Conservation (phyloP, 805 yeast genomes). For the Lipomyces yamadae region DNA sequence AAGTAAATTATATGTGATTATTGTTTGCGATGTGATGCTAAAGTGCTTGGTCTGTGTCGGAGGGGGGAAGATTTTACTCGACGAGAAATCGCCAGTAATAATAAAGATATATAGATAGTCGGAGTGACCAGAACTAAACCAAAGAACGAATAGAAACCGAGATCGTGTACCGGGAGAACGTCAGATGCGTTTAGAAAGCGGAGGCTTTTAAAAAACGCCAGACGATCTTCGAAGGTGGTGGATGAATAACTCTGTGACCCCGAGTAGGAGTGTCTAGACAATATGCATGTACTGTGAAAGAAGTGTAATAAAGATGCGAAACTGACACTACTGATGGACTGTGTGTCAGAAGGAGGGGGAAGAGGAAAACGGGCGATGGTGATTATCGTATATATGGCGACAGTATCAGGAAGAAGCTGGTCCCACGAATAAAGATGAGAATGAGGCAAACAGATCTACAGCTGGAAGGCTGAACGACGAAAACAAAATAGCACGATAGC, state of each 20-base stretch:
- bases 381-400: not conserved
- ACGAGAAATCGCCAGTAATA: not conserved
- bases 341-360: not conserved
- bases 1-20: not conserved
- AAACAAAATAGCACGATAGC: not conserved
- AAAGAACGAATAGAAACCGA: constrained; percentile 17
- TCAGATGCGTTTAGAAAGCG: not conserved
- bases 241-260: constrained; percentile 12
- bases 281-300: constrained; percentile 3
- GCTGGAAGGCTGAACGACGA: not conserved
- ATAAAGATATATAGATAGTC: constrained; percentile 19
- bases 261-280: constrained; percentile 5
- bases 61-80: not conserved
- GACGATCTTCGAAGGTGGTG: constrained; percentile 20
- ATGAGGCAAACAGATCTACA: not conserved
- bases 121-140: constrained; percentile 35
- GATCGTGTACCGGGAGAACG: constrained; percentile 15
- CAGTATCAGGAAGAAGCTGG: not conserved
- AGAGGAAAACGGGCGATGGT: too few relatives aligned
- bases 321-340: not conserved
- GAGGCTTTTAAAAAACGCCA: not conserved
- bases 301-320: constrained; percentile 7
- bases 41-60: not conserved
- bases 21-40: constrained; percentile 6
- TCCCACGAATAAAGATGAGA: not conserved